Percentiles rank a stretch among this genome's conserved stretches.
Evolutionary conservation across 768 basidiomycete genomes (phyloP).

Genomic region (Paxillus rubicundulus): DNA sequence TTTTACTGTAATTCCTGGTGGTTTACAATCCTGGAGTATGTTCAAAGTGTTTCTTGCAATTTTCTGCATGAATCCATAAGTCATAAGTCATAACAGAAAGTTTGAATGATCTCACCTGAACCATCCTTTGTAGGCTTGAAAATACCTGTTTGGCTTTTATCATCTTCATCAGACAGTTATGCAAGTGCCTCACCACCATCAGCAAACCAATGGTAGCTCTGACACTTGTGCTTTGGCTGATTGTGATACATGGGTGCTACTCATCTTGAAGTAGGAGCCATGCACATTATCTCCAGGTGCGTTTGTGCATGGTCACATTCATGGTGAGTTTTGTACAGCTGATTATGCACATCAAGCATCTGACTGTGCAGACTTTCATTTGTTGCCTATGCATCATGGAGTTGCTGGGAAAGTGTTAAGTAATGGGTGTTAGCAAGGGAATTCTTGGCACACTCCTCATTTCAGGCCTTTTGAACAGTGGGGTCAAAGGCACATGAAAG

Average conservation of each 20-base stretch:
- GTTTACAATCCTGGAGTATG: too few species aligned
- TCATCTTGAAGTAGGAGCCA: neutral
- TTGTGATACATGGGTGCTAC: neutral
- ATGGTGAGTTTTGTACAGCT: constrained; percentile 11
- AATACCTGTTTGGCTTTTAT: neutral
- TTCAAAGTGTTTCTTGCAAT: neutral
- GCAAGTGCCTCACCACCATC: constrained; percentile 2
- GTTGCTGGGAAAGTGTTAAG: too few species aligned
- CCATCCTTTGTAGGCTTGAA: neutral
- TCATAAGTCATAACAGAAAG: neutral
- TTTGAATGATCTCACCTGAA: neutral
- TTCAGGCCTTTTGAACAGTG: too few species aligned
- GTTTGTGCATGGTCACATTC: constrained; percentile 15
- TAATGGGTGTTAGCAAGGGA: constrained; percentile 26
- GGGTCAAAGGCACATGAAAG: constrained; percentile 28
- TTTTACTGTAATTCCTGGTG: neutral
- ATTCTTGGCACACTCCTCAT: constrained; percentile 6
- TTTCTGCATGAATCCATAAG: neutral
- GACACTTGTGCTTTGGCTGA: constrained; percentile 1
- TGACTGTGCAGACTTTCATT: constrained; percentile 21
- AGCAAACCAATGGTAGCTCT: neutral
- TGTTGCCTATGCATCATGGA: too few species aligned
- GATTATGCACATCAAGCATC: too few species aligned
- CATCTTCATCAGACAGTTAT: constrained; percentile 6
- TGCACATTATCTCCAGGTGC: too few species aligned